Percentiles rank a stretch among this genome's conserved stretches.
phyloP scores from a whole-genome alignment of 495 filamentous ascomycete genomes.

The Hypoxylon perforatum region DNA sequence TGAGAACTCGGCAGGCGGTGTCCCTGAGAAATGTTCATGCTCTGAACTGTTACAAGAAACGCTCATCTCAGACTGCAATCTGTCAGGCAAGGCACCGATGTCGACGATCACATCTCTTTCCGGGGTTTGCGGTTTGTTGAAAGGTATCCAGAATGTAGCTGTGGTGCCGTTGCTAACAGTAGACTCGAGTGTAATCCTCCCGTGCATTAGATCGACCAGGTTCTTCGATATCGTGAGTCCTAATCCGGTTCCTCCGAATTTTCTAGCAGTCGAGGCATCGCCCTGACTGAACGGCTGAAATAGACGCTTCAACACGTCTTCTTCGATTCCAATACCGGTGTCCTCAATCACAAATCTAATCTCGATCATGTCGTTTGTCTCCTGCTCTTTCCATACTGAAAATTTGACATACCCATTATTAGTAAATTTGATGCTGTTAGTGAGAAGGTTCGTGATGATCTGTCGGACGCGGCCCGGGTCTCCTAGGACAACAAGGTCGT shows the following conservation, averaged over 20 bases:
- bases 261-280: conserved; percentile 78
- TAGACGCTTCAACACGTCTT: conserved; percentile 74
- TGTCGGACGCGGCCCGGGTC: conserved; percentile 84
- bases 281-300: conserved; percentile 91
- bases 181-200: conserved; percentile 73
- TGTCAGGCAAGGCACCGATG: conserved; percentile 65
- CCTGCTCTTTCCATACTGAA: conserved; percentile 57
- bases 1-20: conserved; percentile 37
- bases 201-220: conserved; percentile 85
- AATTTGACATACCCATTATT: conserved; percentile 74
- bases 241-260: conserved; percentile 84
- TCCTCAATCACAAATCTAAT: conserved; percentile 77
- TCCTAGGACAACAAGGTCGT: conserved; percentile 68
- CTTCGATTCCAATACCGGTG: conserved; percentile 85
- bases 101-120: conserved; percentile 55
- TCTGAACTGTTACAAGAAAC: conserved; percentile 68
- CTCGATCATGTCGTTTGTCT: conserved; percentile 59
- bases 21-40: conserved; percentile 53
- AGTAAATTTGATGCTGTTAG: conserved; percentile 91
- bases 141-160: conserved; percentile 74
- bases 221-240: conserved; percentile 84
- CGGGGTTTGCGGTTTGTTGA: conserved; percentile 63
- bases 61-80: conserved; percentile 70
- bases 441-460: conserved; percentile 86
- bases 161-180: conserved; percentile 69